Evolutionary conservation across 495 filamentous ascomycete species (phyloP).

Genomic region (Aspergillus kassunensis): DNA sequence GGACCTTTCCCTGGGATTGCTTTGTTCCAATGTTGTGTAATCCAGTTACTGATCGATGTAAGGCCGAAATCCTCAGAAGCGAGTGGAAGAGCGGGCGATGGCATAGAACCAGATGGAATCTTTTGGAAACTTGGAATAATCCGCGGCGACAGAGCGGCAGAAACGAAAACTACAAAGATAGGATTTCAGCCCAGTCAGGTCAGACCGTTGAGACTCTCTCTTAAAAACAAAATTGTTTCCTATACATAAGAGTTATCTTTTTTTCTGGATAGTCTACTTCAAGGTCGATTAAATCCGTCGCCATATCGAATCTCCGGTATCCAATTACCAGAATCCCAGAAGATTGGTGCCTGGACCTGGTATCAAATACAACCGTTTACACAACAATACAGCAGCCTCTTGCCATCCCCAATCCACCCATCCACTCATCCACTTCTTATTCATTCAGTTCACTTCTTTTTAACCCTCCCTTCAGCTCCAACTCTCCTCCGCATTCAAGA

Average conservation of each 20-base stretch:
- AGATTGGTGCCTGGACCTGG: slow-evolving; percentile 21
- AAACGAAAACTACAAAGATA: slow-evolving; percentile 21
- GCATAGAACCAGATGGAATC: slow-evolving; percentile 29
- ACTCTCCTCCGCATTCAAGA: slow-evolving; percentile 1
- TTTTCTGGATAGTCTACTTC: too few relatives aligned
- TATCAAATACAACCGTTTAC: slow-evolving; percentile 17
- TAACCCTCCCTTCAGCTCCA: slow-evolving; percentile 15
- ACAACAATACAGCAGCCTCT: slow-evolving; percentile 3
- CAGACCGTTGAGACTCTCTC: slow-evolving; percentile 1
- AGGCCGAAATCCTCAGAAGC: too few relatives aligned
- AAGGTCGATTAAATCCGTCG: too few relatives aligned
- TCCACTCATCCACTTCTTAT: not conserved
- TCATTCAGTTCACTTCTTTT: slow-evolving; percentile 12
- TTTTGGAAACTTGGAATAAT: slow-evolving; percentile 32
- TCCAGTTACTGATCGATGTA: slow-evolving; percentile 9
- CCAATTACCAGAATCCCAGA: slow-evolving; percentile 1
- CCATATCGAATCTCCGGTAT: slow-evolving; percentile 24
- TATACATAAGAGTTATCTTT: too few relatives aligned
- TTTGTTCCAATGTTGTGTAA: not conserved
- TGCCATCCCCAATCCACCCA: slow-evolving; percentile 10
- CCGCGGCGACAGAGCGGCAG: slow-evolving; percentile 19
- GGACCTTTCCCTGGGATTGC: not conserved
- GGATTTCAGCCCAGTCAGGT: slow-evolving; percentile 8
- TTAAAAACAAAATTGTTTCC: too few relatives aligned
- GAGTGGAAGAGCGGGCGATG: slow-evolving; percentile 40